These are phyloP conservation scores for Cryptosporidium andersoni DNA, from an alignment of 169 alveolate species.

Conservation along the genomic window DNA sequence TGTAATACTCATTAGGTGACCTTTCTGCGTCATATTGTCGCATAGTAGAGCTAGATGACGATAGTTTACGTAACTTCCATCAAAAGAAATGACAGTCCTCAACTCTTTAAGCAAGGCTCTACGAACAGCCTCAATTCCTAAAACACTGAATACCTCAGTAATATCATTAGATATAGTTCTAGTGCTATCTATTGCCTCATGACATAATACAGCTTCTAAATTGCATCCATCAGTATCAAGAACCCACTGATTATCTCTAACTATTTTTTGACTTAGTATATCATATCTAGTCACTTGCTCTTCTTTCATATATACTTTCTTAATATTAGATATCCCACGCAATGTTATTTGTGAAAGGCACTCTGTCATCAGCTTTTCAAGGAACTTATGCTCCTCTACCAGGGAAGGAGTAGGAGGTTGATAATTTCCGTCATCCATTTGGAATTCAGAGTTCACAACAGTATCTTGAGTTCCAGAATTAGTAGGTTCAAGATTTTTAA, in stretches of 20 bases:
- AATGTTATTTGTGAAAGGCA: conserved; percentile 83
- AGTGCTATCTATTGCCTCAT: conserved; percentile 89
- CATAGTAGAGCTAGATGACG: conserved; percentile 97
- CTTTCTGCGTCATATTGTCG: conserved; percentile 99
- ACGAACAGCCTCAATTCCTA: conserved; percentile 99
- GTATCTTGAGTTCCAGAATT: background rate
- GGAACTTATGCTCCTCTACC: conserved; percentile 88
- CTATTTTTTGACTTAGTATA: conserved; percentile 85
- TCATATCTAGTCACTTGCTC: conserved; percentile 89
- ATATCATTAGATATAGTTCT: conserved; percentile 96
- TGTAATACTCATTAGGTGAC: conserved; percentile 97
- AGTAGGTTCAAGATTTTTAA: conserved; percentile 78
- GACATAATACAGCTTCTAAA: conserved; percentile 88
- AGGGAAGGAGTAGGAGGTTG: conserved; percentile 64
- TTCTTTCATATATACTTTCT: conserved; percentile 96
- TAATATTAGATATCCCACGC: conserved; percentile 87
- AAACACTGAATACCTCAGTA: conserved; percentile 92
- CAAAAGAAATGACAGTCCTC: conserved; percentile 87
- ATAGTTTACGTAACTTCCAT: conserved; percentile 98
- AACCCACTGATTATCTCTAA: conserved; percentile 93
- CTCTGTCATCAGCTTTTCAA: conserved; percentile 86
- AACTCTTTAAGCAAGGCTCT: conserved; percentile 94
- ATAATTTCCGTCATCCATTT: conserved; percentile 24
- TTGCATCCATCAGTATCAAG: conserved; percentile 99
- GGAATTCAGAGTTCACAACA: no score